Evolutionary conservation across 2,329 filamentous ascomycete genomes (phyloP), one percentile per base, ranked within the genome.

Genomic region (Aspergillus melleus): DNA sequence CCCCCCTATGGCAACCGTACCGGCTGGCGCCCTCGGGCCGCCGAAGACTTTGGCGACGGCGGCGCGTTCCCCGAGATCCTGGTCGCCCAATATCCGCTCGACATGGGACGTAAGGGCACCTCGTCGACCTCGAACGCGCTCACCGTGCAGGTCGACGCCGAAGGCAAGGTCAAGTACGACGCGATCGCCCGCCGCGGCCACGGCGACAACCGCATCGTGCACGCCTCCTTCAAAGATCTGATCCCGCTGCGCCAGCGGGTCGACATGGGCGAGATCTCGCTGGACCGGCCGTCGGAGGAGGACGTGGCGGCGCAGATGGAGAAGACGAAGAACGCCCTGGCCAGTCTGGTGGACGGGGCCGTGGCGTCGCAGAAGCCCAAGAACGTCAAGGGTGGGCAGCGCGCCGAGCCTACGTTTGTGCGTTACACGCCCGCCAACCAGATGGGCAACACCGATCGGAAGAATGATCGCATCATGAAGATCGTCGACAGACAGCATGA

Each of bases 391-490:
- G 86, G 90, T 8, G 89, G 88, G n/a, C 84, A 86, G 53, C 84
- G 90, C 65, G 89, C 90, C 58, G 94, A 96, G 60, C 88, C 95
- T 6, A 98, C 94, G 0, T 99, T 92, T 75, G 95, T 99, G 61
- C 87, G 92, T 65, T 99, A 99, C 73, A 98, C 93, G 16, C 95
- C 95, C 4, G 91, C 93, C 47, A 94, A 95, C 70, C 95, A 99
- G 79, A 97, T 99, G 92, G 95, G 95, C 12, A 91, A 92, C 74
- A 86, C 81, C 24, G 87, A 86, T 44, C 89, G 88, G 76, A 96
- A 96, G 79, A 91, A 92, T 70, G 93, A 98, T 70, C 88, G 95
- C 14, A 96, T 99, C 66, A 96, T 99, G 86, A 98, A 98, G 82
- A 98, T 99, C 77, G 92, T 97, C 42, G 92, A 97, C 76, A 85